phyloP scores from a whole-genome alignment of 371 early-diverging fungal genomes.

The Blakeslea trispora region DNA sequence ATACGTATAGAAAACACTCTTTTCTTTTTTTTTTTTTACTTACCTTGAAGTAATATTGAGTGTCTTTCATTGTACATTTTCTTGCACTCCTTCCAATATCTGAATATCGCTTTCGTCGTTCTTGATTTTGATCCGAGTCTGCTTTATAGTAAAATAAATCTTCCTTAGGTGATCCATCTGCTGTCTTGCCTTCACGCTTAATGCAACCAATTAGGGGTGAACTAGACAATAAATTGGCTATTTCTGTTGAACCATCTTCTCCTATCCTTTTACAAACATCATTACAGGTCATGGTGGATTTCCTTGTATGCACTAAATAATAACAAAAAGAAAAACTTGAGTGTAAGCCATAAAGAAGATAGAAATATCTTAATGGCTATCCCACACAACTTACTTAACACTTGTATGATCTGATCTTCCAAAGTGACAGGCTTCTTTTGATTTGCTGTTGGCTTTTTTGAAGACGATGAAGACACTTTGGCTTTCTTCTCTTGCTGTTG shows the following conservation, averaged over 20 bases:
- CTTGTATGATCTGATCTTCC: constrained; percentile 23
- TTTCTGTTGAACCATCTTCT: not conserved
- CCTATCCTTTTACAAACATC: constrained; percentile 11
- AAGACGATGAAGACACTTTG: not conserved
- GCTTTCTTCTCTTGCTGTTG: not conserved
- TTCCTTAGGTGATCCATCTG: constrained; percentile 56
- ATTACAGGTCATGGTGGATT: constrained; percentile 30
- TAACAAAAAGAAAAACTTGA: not conserved
- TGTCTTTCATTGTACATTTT: constrained; percentile 56
- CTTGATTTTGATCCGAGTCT: constrained; percentile 40
- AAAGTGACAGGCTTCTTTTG: constrained; percentile 7
- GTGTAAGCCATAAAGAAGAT: not conserved
- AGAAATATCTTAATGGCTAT: too few species aligned
- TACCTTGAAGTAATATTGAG: constrained; percentile 56
- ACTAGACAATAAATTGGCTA: not conserved
- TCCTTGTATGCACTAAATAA: constrained; percentile 22
- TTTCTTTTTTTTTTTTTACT: not conserved
- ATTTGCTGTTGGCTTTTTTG: not conserved
- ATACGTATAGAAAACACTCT: too few species aligned
- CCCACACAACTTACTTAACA: constrained; percentile 27
- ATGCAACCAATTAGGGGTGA: constrained; percentile 40
- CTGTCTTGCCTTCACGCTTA: constrained; percentile 51
- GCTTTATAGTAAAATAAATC: constrained; percentile 52
- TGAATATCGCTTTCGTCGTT: constrained; percentile 27
- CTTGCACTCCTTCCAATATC: constrained; percentile 50